Conservation (phyloP, 176 grass and related monocot species). For the Microstegium vimineum region DNA sequence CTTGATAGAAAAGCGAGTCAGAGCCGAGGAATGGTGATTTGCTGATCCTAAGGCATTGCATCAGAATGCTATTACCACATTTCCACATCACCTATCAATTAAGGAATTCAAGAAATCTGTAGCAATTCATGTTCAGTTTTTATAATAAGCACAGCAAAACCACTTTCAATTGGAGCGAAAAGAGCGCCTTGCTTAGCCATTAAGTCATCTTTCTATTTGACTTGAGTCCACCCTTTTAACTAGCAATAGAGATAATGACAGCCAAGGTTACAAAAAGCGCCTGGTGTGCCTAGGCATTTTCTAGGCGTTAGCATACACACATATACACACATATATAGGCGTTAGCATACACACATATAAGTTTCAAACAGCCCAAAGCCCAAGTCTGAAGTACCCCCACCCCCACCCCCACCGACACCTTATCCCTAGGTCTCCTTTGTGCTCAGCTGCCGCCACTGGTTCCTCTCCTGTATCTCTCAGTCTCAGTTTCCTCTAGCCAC, state of each 20-base stretch:
- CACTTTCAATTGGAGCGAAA: not conserved
- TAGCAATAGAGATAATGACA: not conserved
- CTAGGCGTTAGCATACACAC: too few relatives aligned
- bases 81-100: not conserved
- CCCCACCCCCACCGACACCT: too few relatives aligned
- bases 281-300: too few relatives aligned
- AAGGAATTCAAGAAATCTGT: not conserved
- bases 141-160: not conserved
- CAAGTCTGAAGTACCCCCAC: too few relatives aligned
- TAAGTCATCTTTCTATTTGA: not conserved
- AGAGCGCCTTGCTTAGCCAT: not conserved
- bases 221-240: not conserved
- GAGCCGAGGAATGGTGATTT: not conserved
- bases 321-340: too few relatives aligned
- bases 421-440: too few relatives aligned
- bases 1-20: not conserved
- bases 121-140: not conserved
- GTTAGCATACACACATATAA: too few relatives aligned
- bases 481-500: too few relatives aligned
- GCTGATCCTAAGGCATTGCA: not conserved
- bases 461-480: too few relatives aligned
- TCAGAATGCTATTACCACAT: not conserved
- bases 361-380: too few relatives aligned
- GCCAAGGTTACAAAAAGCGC: too few relatives aligned
- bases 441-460: too few relatives aligned